Evolutionary conservation across 176 grass and related monocot genomes (phyloP), one percentile per base, ranked within the genome.

Genomic region (Tuctoria greenei): DNA sequence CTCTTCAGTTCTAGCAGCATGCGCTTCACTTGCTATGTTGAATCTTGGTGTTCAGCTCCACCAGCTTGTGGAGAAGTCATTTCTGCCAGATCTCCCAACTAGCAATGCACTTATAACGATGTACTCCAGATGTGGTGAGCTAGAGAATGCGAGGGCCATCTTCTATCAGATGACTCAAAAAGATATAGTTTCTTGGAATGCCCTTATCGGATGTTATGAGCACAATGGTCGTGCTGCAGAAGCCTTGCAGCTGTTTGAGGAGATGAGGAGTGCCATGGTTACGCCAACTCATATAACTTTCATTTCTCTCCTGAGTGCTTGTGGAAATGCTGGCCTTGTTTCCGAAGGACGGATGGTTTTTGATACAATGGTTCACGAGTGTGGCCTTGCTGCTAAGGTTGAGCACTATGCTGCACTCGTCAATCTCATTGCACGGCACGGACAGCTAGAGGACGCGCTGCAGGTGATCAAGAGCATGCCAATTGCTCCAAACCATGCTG

Each of bases 331-430:
- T 66, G 92, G 89, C 24, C 81, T 92, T 76, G 68, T 95, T 54
- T 60, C 80, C 6, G 80, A 92, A 89, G 92, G 92, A 64, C 59
- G 17, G 74, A 84, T 76, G 72, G 43, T 92, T 45, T 95, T 92
- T 66, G 25, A 84, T 64, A 82, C 73, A 34, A 95, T 95, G 89
- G 74, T 89, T 80, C 67, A 82, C 50, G 81, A 95, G 45, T 95
- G 82, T n/a, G 69, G 80, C 45, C 86, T 92, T 47, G 36, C 42
- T 46, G 79, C 92, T 67, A 80, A 65, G 44, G 38, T 85, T 43
- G 92, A 87, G 47, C 92, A 95, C 79, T 95, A 95, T 64, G 89
- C 92, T 35, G 87, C 92, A 50, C 79, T 95, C 5, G 69, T 95
- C 15, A 88, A 95, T 82, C 82, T 95, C 38, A 76, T 95, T 61